These are phyloP conservation scores for Mycena albidolilacea DNA, from an alignment of 768 basidiomycete genomes.

Conservation along the genomic window DNA sequence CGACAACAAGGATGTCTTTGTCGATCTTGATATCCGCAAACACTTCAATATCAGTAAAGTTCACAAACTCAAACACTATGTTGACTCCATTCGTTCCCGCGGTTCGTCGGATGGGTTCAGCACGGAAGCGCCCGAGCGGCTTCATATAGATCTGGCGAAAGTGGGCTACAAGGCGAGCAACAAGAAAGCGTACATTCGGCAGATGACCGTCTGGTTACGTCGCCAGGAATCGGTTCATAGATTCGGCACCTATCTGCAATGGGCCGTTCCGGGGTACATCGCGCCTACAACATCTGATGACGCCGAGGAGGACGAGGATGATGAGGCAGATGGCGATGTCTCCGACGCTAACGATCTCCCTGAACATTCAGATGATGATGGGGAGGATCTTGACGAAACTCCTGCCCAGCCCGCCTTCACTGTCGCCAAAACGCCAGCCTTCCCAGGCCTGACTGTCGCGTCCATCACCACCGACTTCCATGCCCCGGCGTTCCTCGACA, in stretches of 20 bases:
- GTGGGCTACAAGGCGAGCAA: constrained; percentile 44
- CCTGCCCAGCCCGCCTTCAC: not conserved
- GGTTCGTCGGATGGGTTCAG: constrained; percentile 47
- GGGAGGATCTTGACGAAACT: not conserved
- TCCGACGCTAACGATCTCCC: not conserved
- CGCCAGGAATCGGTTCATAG: constrained; percentile 45
- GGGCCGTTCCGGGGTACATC: constrained; percentile 18
- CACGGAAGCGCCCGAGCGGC: constrained; percentile 49
- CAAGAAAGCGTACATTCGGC: constrained; percentile 43
- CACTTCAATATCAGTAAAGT: constrained; percentile 56
- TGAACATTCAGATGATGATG: constrained; percentile 6
- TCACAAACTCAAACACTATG: constrained; percentile 49
- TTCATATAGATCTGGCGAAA: constrained; percentile 54
- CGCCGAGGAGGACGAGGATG: not conserved
- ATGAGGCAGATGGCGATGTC: not conserved
- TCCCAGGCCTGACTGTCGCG: constrained; percentile 1
- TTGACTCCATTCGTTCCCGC: constrained; percentile 41
- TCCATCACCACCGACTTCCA: constrained; percentile 29
- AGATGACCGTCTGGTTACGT: constrained; percentile 54
- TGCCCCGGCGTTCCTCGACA: constrained; percentile 21
- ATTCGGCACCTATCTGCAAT: constrained; percentile 17
- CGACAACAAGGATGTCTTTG: constrained; percentile 45
- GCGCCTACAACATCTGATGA: not conserved
- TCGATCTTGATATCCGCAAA: constrained; percentile 37
- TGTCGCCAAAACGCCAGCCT: constrained; percentile 36